A percentile compares a stretch with the other conserved stretches of the same genome.
These are phyloP conservation scores for Lanzia echinophila DNA, from an alignment of 2,329 filamentous ascomycete genomes.

Conservation along the genomic window DNA sequence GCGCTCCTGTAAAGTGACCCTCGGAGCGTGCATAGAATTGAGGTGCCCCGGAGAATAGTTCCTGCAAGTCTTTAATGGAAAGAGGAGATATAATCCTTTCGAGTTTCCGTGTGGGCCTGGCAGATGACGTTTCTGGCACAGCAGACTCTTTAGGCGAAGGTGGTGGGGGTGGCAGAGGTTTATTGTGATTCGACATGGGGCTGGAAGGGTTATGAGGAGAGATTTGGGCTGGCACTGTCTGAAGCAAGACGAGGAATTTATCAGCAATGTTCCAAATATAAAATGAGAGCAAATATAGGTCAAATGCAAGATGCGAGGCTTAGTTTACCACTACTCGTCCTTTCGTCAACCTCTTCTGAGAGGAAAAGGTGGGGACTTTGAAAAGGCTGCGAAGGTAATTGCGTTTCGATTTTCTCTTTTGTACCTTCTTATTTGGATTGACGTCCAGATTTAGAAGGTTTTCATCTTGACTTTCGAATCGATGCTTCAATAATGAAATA, in stretches of 20 bases:
- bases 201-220: conserved; percentile 10
- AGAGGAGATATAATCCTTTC: conserved; percentile 54
- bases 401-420: conserved; percentile 29
- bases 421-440: conserved; percentile 20
- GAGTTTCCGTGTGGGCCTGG: conserved; percentile 28
- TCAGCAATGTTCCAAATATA: conserved; percentile 13
- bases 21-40: conserved; percentile 60
- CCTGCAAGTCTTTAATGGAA: conserved; percentile 54
- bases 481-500: conserved; percentile 25
- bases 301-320: not conserved
- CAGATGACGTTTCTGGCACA: conserved; percentile 34
- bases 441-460: conserved; percentile 15
- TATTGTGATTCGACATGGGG: conserved; percentile 41
- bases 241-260: not conserved
- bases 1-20: conserved; percentile 52
- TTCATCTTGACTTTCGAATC: conserved; percentile 16
- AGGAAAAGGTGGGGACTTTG: conserved; percentile 21
- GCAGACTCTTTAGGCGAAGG: conserved; percentile 31
- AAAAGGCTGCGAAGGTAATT: conserved; percentile 30
- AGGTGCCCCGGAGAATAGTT: conserved; percentile 69
- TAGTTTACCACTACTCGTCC: conserved; percentile 17
- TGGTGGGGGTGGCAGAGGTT: conserved; percentile 50
- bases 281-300: not conserved
- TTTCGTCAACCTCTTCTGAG: conserved; percentile 3
- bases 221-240: conserved; percentile 6